Percentiles rank a stretch among this genome's conserved stretches.
These are phyloP conservation scores for Entomortierella parvispora DNA, from an alignment of 192 early-diverging fungal genomes.

Conservation along the genomic window DNA sequence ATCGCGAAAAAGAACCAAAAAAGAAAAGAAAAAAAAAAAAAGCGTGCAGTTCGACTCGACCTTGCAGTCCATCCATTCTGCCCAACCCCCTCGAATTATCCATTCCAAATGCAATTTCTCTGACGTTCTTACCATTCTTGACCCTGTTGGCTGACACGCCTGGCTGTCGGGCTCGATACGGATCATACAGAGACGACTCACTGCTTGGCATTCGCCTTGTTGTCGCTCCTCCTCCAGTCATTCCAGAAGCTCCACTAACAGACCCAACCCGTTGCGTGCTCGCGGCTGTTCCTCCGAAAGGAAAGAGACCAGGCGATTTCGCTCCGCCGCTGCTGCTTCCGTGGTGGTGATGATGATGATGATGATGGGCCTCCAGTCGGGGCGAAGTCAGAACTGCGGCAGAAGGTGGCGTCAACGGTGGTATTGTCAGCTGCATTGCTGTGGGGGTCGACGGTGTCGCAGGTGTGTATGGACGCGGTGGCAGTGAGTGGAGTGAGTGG, in stretches of 20 bases:
- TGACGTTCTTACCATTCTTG: conserved; percentile 31
- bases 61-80: not conserved
- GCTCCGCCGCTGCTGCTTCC: not conserved
- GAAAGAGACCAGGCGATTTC: too few relatives aligned
- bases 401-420: conserved; percentile 23
- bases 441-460: conserved; percentile 37
- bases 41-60: not conserved
- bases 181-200: conserved; percentile 38
- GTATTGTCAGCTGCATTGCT: conserved; percentile 1
- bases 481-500: too few relatives aligned
- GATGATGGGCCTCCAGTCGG: conserved; percentile 18
- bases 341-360: not conserved
- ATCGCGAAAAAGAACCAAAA: not conserved
- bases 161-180: conserved; percentile 42
- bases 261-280: not conserved
- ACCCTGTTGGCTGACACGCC: conserved; percentile 40
- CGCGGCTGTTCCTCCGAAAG: not conserved
- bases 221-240: not conserved
- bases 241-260: not conserved
- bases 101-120: not conserved
- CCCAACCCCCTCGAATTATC: not conserved
- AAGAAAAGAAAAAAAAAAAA: conserved; percentile 10
- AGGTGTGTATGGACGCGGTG: conserved; percentile 45
- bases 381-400: conserved; percentile 13
- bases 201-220: conserved; percentile 37